Percentiles rank a stretch among this genome's conserved stretches.
phyloP scores from a whole-genome alignment of 345 rosid species.

The Psidium friedrichsthalianum region DNA sequence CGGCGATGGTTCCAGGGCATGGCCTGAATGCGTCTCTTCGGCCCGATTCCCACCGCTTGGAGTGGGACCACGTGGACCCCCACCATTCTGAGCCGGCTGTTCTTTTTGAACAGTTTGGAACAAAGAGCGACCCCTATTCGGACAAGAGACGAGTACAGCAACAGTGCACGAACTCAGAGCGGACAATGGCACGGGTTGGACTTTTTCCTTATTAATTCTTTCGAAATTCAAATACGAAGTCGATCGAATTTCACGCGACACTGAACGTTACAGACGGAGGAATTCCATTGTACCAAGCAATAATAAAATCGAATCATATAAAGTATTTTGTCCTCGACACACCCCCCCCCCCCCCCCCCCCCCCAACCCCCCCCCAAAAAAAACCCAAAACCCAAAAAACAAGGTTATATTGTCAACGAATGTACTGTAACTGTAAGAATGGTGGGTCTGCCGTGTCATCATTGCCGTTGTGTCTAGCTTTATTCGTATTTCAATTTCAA shows the following conservation, averaged over 20 bases:
- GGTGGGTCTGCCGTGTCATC: not conserved
- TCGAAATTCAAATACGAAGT: not conserved
- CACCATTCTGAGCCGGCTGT: not conserved
- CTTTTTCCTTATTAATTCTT: not conserved
- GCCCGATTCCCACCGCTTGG: not conserved
- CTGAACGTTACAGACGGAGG: not conserved
- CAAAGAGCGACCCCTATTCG: not conserved
- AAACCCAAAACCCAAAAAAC: too few species aligned
- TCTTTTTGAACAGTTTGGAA: not conserved
- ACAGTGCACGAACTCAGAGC: not conserved
- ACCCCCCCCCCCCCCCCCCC: too few species aligned
- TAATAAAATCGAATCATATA: not conserved
- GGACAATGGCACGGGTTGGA: not conserved
- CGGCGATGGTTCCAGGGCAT: not conserved
- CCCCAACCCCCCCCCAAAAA: too few species aligned
- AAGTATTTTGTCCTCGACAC: not conserved
- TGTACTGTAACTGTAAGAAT: not conserved
- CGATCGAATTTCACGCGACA: fast-evolving
- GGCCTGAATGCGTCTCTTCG: not conserved
- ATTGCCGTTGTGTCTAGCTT: not conserved
- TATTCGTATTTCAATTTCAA: not conserved
- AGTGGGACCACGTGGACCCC: not conserved
- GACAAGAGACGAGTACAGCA: not conserved
- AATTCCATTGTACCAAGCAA: not conserved
- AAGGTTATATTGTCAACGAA: not conserved